Base-by-base conservation (phyloP, 768 basidiomycete species). In the Steccherinum ochraceum region DNA sequence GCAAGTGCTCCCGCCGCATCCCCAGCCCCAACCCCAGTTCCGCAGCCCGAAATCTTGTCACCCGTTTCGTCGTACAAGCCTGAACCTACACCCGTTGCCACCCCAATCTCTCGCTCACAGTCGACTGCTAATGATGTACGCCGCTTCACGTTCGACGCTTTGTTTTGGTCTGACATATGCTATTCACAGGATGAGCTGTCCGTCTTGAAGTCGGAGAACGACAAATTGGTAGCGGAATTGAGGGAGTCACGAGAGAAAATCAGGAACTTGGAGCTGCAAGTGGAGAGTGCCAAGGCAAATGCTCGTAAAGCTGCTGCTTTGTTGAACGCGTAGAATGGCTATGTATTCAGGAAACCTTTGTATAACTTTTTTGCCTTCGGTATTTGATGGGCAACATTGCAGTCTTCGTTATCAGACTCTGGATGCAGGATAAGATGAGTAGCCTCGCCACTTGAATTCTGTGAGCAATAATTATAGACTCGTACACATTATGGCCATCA, bases 161-260 rank as follows among this genome's bases (percentile, higher is more conserved):
- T 35, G 16, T 35, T 7, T 35, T 35, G 26, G 24, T 40, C n/a
- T 25, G 24, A 7, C 27, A 12, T 21, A 20, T 18, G 23, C n/a
- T n/a, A 7, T 20, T 41, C 59, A 58, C 53, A 60, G 44, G 52
- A 21, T 12, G 59, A 59, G 43, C 48, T 52, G n/a, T 16, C 55
- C 0, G 64, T 53, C 20, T 63, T 80, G 12, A 62, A 68, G 53
- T 68, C 72, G 21, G 87, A 93, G 62, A 90, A 89, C 56, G 72
- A 72, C 0, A 74, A 72, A 2, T 73, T 93, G 49, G 76, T 65
- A 12, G 64, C 66, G 2, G 87, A 91, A 59, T 75, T 94, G 42
- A 78, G 89, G 24, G 90, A 91, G 21, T 85, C 89, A 26, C 76
- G 86, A 35, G 82, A 84, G 67, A 81, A 86, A 70, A 92, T 94